A percentile compares a stretch with the other conserved stretches of the same genome.
Conservation (phyloP, 306 rosid genomes). For the Vigna hirtella region DNA sequence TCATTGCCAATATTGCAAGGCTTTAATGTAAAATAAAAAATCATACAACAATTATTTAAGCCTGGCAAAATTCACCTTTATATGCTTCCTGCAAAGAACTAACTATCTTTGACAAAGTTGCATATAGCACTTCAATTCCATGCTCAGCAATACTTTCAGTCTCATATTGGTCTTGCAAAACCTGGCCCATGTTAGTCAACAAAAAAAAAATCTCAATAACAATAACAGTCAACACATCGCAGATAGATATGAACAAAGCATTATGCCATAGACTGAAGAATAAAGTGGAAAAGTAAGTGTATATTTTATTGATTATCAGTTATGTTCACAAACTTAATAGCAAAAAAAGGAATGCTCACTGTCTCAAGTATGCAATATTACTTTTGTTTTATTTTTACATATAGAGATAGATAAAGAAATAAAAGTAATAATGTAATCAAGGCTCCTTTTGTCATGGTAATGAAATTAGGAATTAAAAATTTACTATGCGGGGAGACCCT, state of each 20-base stretch:
- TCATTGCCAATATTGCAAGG: slow-evolving; percentile 23
- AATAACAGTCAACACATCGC: slow-evolving; percentile 23
- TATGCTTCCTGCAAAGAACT: slow-evolving; percentile 72
- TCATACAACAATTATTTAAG: slow-evolving; percentile 34
- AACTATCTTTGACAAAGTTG: slow-evolving; percentile 72
- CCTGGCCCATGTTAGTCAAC: slow-evolving; percentile 54
- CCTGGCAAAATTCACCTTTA: slow-evolving; percentile 56
- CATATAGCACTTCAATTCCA: slow-evolving; percentile 63
- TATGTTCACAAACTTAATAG: not conserved
- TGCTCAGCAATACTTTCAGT: slow-evolving; percentile 60
- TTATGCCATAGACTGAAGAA: not conserved
- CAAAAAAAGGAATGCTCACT: not conserved
- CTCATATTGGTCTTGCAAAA: slow-evolving; percentile 72
- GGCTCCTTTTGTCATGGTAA: no score
- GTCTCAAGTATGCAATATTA: not conserved
- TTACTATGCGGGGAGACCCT: no score
- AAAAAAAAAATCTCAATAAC: slow-evolving; percentile 9
- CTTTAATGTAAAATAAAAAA: slow-evolving; percentile 1
- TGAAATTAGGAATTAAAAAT: no score
- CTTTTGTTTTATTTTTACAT: not conserved
- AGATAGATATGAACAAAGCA: slow-evolving; percentile 12
- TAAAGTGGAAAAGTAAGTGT: not conserved
- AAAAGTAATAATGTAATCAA: not conserved
- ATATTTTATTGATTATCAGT: not conserved
- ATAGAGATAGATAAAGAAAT: not conserved